Evolutionary conservation across 768 basidiomycete genomes (phyloP).

Genomic region (Lactarius trivialis): DNA sequence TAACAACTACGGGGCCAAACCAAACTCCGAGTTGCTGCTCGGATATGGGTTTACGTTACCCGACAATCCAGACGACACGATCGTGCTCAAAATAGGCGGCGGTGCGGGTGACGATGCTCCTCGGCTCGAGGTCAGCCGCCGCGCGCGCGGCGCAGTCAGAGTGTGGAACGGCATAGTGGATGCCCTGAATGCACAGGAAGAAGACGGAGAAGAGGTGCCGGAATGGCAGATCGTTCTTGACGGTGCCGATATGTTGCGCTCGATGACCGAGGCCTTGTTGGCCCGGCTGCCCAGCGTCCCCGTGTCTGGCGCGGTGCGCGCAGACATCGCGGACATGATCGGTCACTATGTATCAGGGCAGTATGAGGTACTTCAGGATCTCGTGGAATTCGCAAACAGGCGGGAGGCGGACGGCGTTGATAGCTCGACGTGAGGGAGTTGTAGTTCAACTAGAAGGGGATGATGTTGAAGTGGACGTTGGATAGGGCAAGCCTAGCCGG

Average conservation of each 20-base stretch:
- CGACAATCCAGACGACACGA: constrained; percentile 80
- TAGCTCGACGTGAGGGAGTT: constrained; percentile 47
- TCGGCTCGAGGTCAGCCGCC: constrained; percentile 60
- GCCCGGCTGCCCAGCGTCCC: constrained; percentile 39
- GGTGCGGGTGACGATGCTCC: constrained; percentile 24
- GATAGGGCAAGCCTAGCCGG: background rate
- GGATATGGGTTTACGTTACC: constrained; percentile 86
- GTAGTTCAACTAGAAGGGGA: constrained; percentile 45
- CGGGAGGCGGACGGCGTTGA: constrained; percentile 42
- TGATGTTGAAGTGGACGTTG: background rate
- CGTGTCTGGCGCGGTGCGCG: constrained; percentile 34
- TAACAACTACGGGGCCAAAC: constrained; percentile 91
- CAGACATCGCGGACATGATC: constrained; percentile 60
- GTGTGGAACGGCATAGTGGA: constrained; percentile 52
- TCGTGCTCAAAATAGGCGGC: constrained; percentile 71
- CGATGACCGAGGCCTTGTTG: constrained; percentile 55
- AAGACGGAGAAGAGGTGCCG: constrained; percentile 23
- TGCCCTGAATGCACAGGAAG: constrained; percentile 28
- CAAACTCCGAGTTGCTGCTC: constrained; percentile 83
- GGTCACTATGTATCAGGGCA: constrained; percentile 51
- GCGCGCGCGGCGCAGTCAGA: constrained; percentile 46
- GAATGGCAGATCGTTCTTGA: constrained; percentile 57
- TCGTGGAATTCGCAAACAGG: constrained; percentile 42
- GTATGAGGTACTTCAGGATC: constrained; percentile 28
- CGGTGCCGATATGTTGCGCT: constrained; percentile 53